A percentile compares a stretch with the other conserved stretches of the same genome.
phyloP scores from a whole-genome alignment of 176 grass and related monocot species.

The Musa acuminata region DNA sequence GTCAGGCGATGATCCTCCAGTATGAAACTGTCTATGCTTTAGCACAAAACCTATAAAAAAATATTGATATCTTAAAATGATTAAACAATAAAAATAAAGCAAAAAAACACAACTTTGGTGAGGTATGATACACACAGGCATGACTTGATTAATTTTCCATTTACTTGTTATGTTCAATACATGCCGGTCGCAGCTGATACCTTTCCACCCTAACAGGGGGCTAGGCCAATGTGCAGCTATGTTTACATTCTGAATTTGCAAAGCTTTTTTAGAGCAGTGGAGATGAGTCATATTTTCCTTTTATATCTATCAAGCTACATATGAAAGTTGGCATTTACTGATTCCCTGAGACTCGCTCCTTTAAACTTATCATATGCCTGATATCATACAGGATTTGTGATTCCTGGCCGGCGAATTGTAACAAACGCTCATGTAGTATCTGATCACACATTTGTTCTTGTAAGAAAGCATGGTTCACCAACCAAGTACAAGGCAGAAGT shows the following conservation, averaged over 20 bases:
- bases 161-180: not conserved
- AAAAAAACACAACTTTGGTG: not conserved
- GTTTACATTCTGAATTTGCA: not conserved
- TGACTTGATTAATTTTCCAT: not conserved
- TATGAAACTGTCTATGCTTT: too few relatives aligned
- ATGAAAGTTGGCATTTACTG: not conserved
- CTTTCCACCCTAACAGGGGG: not conserved
- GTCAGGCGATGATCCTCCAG: too few relatives aligned
- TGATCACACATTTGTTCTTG: constrained; percentile 94
- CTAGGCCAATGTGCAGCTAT: not conserved
- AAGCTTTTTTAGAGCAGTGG: not conserved
- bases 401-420: constrained; percentile 56
- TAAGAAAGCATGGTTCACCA: constrained; percentile 93
- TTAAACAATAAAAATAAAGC: not conserved
- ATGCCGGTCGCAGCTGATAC: not conserved
- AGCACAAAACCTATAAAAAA: too few relatives aligned
- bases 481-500: constrained; percentile 93
- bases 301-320: not conserved
- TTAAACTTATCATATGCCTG: constrained; percentile 11
- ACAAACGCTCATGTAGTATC: constrained; percentile 95
- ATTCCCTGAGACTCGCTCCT: not conserved
- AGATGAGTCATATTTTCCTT: not conserved
- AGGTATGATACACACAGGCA: not conserved
- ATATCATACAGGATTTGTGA: constrained; percentile 67
- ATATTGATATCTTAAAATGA: too few relatives aligned